Percentiles rank a stretch among this genome's conserved stretches.
Evolutionary conservation across 1,284 basidiomycete genomes (phyloP).

Genomic region (Ganoderma multipileum): DNA sequence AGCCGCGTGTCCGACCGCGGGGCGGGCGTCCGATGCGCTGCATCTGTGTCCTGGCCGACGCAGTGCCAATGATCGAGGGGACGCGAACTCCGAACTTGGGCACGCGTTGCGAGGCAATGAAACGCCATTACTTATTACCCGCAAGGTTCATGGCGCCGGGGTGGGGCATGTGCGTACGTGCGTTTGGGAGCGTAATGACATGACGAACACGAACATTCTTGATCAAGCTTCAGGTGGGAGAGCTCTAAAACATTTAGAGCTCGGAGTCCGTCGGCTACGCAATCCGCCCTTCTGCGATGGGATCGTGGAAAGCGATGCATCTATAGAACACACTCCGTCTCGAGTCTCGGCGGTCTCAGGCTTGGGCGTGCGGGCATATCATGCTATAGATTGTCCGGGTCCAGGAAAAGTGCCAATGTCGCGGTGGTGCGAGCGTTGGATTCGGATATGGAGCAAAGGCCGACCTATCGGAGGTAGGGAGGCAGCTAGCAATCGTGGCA

Average conservation of each 20-base stretch:
- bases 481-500: background rate
- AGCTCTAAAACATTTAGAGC: background rate
- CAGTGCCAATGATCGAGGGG: background rate
- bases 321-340: background rate
- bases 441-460: constrained; percentile 2
- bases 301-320: constrained; percentile 22
- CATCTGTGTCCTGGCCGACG: background rate
- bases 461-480: constrained; percentile 2
- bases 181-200: background rate
- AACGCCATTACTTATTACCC: too few species aligned
- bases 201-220: background rate
- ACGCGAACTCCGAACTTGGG: background rate
- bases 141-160: background rate
- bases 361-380: background rate
- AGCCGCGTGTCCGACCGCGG: constrained; percentile 4
- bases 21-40: background rate
- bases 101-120: background rate
- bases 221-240: background rate
- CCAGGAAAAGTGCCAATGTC: background rate
- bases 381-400: background rate
- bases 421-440: background rate
- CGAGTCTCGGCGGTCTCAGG: background rate
- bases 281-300: constrained; percentile 25
- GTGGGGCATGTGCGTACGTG: background rate
- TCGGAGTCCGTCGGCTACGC: background rate